These are phyloP conservation scores for Hypoxylon lenormandii DNA, from an alignment of 495 filamentous ascomycete genomes.

Conservation along the genomic window DNA sequence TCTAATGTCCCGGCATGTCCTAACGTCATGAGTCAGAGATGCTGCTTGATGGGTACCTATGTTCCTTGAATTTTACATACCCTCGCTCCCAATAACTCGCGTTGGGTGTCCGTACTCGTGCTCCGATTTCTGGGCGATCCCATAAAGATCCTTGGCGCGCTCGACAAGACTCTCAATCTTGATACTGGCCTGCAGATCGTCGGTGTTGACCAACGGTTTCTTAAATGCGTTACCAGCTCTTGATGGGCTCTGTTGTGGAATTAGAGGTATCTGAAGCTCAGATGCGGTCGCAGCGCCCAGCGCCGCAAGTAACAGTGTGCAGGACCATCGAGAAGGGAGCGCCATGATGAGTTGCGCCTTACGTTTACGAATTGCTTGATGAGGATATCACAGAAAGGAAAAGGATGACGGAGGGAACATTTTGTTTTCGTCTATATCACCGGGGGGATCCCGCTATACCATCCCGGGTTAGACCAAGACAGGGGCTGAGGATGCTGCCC, in stretches of 20 bases:
- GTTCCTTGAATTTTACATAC: conserved; percentile 52
- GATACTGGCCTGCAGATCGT: conserved; percentile 66
- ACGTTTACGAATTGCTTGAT: not conserved
- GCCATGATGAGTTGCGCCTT: conserved; percentile 25
- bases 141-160: conserved; percentile 67
- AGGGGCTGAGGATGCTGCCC: conserved; percentile 2
- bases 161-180: conserved; percentile 63
- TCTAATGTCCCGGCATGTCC: conserved; percentile 70
- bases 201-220: conserved; percentile 62
- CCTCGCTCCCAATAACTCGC: conserved; percentile 71
- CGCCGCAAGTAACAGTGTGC: conserved; percentile 20
- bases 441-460: conserved; percentile 26
- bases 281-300: conserved; percentile 32
- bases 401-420: not conserved
- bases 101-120: conserved; percentile 71
- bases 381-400: conserved; percentile 6
- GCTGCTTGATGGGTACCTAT: not conserved
- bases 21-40: conserved; percentile 44
- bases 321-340: conserved; percentile 18
- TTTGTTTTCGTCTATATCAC: conserved; percentile 32
- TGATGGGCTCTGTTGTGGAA: conserved; percentile 21
- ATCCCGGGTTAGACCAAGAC: conserved; percentile 11
- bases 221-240: conserved; percentile 26
- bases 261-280: conserved; percentile 35
- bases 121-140: conserved; percentile 65